phyloP scores from a whole-genome alignment of 129 eudicot genomes.

The Helichrysum umbraculigerum region DNA sequence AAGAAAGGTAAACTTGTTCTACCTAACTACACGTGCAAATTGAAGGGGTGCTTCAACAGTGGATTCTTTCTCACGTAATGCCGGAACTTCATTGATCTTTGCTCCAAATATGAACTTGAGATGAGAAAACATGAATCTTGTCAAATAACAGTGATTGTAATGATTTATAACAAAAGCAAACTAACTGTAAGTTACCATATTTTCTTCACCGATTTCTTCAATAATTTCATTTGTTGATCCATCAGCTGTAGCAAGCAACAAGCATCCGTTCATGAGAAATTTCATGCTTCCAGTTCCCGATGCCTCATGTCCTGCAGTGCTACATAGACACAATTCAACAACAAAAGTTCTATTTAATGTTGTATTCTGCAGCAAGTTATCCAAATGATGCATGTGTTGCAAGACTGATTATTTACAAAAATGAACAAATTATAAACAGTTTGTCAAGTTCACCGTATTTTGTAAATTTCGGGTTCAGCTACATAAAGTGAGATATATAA shows the following conservation, averaged over 20 bases:
- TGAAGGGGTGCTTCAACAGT: constrained; percentile 41
- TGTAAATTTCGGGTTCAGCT: not conserved
- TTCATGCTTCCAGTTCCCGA: constrained; percentile 74
- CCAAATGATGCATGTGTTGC: no score
- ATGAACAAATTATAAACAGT: not conserved
- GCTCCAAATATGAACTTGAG: constrained; percentile 60
- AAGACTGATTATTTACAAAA: not conserved
- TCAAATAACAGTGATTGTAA: not conserved
- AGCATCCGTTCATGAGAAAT: constrained; percentile 65
- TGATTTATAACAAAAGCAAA: constrained; percentile 13
- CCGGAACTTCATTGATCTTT: constrained; percentile 50
- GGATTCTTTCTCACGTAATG: constrained; percentile 52
- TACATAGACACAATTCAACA: constrained; percentile 34
- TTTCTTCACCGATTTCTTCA: constrained; percentile 62
- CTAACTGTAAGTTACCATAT: constrained; percentile 43
- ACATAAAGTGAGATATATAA: not conserved
- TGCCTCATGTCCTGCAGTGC: constrained; percentile 75
- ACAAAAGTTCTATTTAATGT: not conserved
- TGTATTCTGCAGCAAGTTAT: no score
- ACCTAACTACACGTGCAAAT: constrained; percentile 62
- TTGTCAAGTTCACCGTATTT: not conserved
- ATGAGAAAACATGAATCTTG: not conserved
- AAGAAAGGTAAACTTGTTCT: constrained; percentile 13
- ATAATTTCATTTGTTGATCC: constrained; percentile 58
- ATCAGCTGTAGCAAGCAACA: constrained; percentile 57